phyloP scores from a whole-genome alignment of 768 basidiomycete species.

The Rhodotorula toruloides region DNA sequence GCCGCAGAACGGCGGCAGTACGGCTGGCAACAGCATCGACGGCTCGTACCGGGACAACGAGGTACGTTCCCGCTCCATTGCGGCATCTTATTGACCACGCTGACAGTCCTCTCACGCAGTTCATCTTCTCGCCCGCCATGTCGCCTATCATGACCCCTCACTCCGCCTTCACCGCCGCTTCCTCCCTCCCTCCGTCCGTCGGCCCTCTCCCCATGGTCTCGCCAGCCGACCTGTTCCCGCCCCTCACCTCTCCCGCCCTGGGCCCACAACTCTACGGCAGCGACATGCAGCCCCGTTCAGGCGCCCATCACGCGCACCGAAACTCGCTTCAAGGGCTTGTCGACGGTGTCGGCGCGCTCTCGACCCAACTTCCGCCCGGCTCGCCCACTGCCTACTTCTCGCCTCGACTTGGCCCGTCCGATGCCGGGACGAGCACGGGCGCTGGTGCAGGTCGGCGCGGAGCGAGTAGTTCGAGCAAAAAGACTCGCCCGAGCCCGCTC shows the following conservation, averaged over 20 bases:
- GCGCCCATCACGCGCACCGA: slow-evolving; percentile 22
- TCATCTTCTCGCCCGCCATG: slow-evolving; percentile 47
- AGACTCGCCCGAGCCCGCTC: slow-evolving; percentile 34
- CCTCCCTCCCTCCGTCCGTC: slow-evolving; percentile 32
- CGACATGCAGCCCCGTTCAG: slow-evolving; percentile 1
- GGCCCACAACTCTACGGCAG: slow-evolving; percentile 32
- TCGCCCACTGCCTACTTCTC: slow-evolving; percentile 6
- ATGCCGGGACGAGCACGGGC: slow-evolving; percentile 6
- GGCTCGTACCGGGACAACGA: slow-evolving; percentile 34
- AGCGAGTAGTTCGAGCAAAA: slow-evolving; percentile 25
- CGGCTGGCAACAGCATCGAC: neutral
- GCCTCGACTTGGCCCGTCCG: slow-evolving; percentile 18
- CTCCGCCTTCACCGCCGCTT: slow-evolving; percentile 38
- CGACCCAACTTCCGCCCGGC: slow-evolving; percentile 18
- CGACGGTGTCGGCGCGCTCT: slow-evolving; percentile 30
- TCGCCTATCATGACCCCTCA: slow-evolving; percentile 48
- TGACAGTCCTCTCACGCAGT: slow-evolving; percentile 29
- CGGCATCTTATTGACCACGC: neutral
- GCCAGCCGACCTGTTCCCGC: slow-evolving; percentile 39
- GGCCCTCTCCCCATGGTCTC: slow-evolving; percentile 21
- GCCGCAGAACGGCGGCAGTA: neutral
- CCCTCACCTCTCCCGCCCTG: slow-evolving; percentile 40
- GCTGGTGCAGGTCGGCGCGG: slow-evolving; percentile 25
- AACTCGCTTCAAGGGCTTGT: slow-evolving; percentile 38
- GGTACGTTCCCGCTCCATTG: neutral